These are phyloP conservation scores for Cryptococcus sp. DNA, from an alignment of 1,284 basidiomycete species.

Conservation along the genomic window DNA sequence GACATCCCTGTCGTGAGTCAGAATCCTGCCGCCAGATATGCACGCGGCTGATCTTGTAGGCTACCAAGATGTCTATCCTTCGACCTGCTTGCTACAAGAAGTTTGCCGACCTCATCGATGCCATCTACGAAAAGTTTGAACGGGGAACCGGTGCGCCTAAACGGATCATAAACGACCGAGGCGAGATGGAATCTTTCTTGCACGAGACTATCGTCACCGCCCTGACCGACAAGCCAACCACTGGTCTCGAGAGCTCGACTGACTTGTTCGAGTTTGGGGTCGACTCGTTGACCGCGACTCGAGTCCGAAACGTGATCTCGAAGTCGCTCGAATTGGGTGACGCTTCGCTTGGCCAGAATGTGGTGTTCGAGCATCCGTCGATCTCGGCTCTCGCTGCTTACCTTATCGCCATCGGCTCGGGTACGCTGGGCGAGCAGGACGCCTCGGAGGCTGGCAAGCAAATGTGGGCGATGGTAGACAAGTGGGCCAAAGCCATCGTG, in stretches of 20 bases:
- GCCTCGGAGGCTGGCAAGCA: conserved; percentile 35
- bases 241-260: conserved; percentile 19
- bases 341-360: conserved; percentile 48
- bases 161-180: conserved; percentile 22
- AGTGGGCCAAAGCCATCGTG: conserved; percentile 39
- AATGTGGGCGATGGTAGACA: conserved; percentile 50
- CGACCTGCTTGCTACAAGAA: conserved; percentile 50
- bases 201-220: conserved; percentile 41
- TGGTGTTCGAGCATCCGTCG: conserved; percentile 45
- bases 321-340: conserved; percentile 48
- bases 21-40: too few relatives aligned
- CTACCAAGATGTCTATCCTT: conserved; percentile 45
- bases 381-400: conserved; percentile 30
- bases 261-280: conserved; percentile 50
- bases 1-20: conserved; percentile 32
- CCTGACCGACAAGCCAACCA: conserved; percentile 40
- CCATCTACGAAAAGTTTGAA: conserved; percentile 52
- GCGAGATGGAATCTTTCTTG: conserved; percentile 48
- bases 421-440: conserved; percentile 15
- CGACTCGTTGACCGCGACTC: conserved; percentile 56
- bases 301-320: conserved; percentile 53
- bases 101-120: conserved; percentile 52
- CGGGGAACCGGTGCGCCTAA: conserved; percentile 46
- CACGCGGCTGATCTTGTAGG: conserved; percentile 17
- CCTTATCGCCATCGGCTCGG: conserved; percentile 34